phyloP scores from a whole-genome alignment of 768 basidiomycete genomes.

The Xerocomellus chrysenteron region DNA sequence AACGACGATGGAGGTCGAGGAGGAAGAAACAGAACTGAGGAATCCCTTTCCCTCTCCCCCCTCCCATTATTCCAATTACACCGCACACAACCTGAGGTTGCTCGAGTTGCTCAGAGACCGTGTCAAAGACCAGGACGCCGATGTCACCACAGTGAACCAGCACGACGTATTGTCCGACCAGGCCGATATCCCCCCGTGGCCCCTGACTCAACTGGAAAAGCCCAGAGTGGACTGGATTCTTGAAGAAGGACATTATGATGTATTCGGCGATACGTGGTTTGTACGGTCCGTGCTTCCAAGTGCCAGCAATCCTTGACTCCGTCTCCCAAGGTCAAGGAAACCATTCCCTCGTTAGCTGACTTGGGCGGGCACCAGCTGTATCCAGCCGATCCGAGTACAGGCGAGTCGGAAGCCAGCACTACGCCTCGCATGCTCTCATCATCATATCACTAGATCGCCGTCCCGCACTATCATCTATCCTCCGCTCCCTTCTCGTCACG shows the following conservation, averaged over 20 bases:
- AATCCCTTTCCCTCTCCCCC: constrained; percentile 92
- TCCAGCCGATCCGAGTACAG: constrained; percentile 65
- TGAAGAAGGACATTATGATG: constrained; percentile 77
- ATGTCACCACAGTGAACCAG: constrained; percentile 48
- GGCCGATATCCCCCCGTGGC: constrained; percentile 74
- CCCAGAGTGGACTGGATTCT: constrained; percentile 90
- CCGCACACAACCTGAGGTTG: constrained; percentile 68
- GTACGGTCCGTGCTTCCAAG: constrained; percentile 45
- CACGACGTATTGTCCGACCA: constrained; percentile 68
- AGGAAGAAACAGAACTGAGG: constrained; percentile 73
- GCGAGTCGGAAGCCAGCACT: constrained; percentile 37
- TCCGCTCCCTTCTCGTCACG: constrained; percentile 76
- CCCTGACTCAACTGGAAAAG: constrained; percentile 72
- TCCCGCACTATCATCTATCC: constrained; percentile 66
- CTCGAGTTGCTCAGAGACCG: constrained; percentile 62
- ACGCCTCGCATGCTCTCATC: constrained; percentile 3
- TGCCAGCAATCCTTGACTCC: constrained; percentile 16
- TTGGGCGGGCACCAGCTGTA: constrained; percentile 80
- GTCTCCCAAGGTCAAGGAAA: constrained; percentile 68
- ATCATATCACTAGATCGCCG: constrained; percentile 59
- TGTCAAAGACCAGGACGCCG: constrained; percentile 34
- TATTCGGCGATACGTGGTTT: constrained; percentile 90
- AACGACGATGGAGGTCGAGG: constrained; percentile 45
- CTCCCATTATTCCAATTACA: constrained; percentile 78
- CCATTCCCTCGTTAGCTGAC: constrained; percentile 78